phyloP scores from a whole-genome alignment of 371 early-diverging fungal species.

The Dichotomocladium elegans region DNA sequence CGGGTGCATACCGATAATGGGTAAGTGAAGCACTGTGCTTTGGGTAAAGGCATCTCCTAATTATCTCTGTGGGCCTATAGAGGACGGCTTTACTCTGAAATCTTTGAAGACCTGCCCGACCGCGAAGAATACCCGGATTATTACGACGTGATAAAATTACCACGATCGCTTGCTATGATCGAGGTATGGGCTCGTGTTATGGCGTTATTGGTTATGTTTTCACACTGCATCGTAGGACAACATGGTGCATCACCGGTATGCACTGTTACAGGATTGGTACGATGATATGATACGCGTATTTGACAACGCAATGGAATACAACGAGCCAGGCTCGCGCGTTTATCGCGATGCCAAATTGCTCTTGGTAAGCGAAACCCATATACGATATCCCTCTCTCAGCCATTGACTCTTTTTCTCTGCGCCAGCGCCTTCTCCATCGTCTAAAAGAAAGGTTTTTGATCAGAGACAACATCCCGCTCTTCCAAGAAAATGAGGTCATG shows the following conservation, averaged over 20 bases:
- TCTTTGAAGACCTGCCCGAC: constrained; percentile 79
- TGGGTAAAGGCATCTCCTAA: no score
- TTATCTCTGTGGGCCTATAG: constrained; percentile 18
- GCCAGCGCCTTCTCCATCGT: constrained; percentile 37
- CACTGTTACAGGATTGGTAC: constrained; percentile 61
- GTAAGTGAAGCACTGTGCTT: no score
- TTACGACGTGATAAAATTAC: constrained; percentile 79
- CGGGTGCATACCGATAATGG: constrained; percentile 38
- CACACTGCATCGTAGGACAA: constrained; percentile 25
- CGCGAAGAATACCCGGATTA: constrained; percentile 86
- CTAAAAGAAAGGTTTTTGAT: constrained; percentile 35
- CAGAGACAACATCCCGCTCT: constrained; percentile 24
- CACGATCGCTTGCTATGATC: constrained; percentile 60
- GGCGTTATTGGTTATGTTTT: background rate
- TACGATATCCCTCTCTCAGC: background rate
- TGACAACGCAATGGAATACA: constrained; percentile 74
- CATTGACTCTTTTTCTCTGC: constrained; percentile 1
- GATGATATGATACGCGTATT: constrained; percentile 65
- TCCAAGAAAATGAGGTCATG: constrained; percentile 36
- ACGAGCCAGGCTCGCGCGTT: constrained; percentile 69
- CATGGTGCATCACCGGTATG: constrained; percentile 53
- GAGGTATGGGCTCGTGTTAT: constrained; percentile 24
- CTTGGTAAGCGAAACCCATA: constrained; percentile 31
- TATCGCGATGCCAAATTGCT: constrained; percentile 64
- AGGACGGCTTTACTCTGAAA: constrained; percentile 63